Base-by-base conservation (phyloP, 1,284 basidiomycete species). In the Cerioporus squamosus region DNA sequence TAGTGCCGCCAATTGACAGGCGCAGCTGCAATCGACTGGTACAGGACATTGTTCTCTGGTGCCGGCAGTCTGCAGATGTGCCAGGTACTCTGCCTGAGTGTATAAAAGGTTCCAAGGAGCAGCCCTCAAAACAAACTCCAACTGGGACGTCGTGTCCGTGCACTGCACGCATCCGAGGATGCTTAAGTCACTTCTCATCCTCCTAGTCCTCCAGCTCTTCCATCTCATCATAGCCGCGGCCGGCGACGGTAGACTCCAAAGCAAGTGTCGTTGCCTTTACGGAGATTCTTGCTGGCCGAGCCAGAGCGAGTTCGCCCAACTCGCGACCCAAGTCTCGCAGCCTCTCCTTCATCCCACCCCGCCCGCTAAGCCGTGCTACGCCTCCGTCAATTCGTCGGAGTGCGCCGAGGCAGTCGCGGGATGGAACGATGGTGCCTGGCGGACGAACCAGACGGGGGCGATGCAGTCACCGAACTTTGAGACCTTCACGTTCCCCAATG, bases 271-370 rank as follows among this genome's bases (percentile, higher is more conserved):
- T 14, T 71, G 70, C 53, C 45, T 60, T 46, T 76, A 68, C 40
- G 70, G 70, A 7, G 67, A 77, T 12, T 8, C 67, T 0, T 82
- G 80, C 62, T 82, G 80, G 79, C 81, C 81, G 0, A 68, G 65
- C 5, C 52, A 70, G 0, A 44, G 63, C 2, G 69, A 71, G 2
- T 80, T 81, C 55, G 50, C 64, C 5, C 31, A 62, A 14, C 72
- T 81, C 6, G 66, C 72, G 0, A 63, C 67, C 8, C 65, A 73
- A 40, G 55, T 79, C 8, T 78, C 77, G 14, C 75, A 75, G 42
- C 76, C 77, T 0, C 69, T 79, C 7, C 45, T 80, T 9, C 59
- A 65, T 18, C 77, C 78, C 0, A 22, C 65, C 1, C 77, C 78
- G 5, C 72, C 74, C 4, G 77, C 71, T 65, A 69, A 68, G 5